A percentile compares a stretch with the other conserved stretches of the same genome.
Conservation (phyloP, 1,139 yeast genomes). For the Casaregolazyma lundiana region DNA sequence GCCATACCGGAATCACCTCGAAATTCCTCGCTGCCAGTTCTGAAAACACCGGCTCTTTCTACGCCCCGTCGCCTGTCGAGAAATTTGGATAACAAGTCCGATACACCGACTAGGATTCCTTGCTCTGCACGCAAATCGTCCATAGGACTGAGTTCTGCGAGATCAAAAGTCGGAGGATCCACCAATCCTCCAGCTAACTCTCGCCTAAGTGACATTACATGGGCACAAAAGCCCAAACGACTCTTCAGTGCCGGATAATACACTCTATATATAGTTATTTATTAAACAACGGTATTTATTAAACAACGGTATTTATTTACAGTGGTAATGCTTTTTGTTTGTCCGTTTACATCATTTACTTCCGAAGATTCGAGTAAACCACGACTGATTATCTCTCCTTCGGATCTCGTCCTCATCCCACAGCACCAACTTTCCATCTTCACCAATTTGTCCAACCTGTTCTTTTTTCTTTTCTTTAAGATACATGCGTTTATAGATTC, state of each 20-base stretch:
- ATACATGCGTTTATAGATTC: conserved; percentile 37
- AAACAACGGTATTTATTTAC: neutral
- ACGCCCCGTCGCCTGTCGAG: neutral
- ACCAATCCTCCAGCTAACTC: too few relatives aligned
- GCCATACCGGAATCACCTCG: neutral
- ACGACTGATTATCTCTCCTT: conserved; percentile 35
- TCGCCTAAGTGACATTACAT: neutral
- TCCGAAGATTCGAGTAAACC: conserved; percentile 43
- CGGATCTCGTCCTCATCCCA: conserved; percentile 43
- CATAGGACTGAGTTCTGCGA: neutral
- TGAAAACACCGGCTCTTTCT: neutral
- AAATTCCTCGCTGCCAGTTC: neutral
- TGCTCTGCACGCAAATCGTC: neutral
- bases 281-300: neutral
- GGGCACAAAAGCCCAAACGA: neutral
- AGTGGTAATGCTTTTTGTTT: neutral
- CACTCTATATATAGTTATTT: neutral
- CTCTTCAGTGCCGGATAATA: neutral
- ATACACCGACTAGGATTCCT: neutral
- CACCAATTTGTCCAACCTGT: conserved; percentile 46
- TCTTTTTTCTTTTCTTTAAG: conserved; percentile 43
- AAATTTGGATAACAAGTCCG: neutral
- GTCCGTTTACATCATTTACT: conserved; percentile 19
- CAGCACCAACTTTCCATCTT: conserved; percentile 44
- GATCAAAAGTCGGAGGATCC: neutral